Base-by-base conservation (phyloP, 768 basidiomycete genomes). In the Clavulina sp. region DNA sequence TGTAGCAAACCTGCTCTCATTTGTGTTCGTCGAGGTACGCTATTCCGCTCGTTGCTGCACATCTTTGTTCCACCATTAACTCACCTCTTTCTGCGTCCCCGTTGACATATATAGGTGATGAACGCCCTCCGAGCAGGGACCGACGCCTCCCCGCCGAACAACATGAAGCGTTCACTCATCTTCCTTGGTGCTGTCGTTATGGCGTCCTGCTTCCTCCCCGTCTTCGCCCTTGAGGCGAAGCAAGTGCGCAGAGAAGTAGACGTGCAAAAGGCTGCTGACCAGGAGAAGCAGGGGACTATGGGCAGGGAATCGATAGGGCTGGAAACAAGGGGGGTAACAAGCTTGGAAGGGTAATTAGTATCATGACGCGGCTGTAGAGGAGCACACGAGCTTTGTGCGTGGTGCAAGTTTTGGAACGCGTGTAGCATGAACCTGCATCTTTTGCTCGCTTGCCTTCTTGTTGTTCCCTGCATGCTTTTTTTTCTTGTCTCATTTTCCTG, bases 131-230 rank as follows among this genome's bases (percentile, higher is more conserved):
- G 84, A 41, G 81, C 73, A 7, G 67, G 74, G 2, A 57, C 69
- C 7, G 62, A 70, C 33, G 83, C 78, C 16, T 62, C 70, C 43
- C 85, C 84, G 1, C 84, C 86, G 1, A 65, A 75, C 29, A 83
- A 84, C 63, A 84, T 89, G 82, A 74, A 63, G 31, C 66, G 69
- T 7, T 74, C 76, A 2, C 64, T 84, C 40, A 76, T 88, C 26
- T 75, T 89, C 60, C 75, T 80, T 26, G 84, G 76, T 2, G 62
- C 66, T 0, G 57, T 78, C 40, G 67, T 76, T 2, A 56, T 73
- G 52, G 63, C 55, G 1, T 60, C 69, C 7, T n/a, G n/a, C n/a
- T 66, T 69, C 31, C 50, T 60, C 5, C 52, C 66, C 4, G 61
- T 81, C 1, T 72, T 79, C 65, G 78, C 41, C 50, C 82, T 28